Conservation (phyloP, 1,139 yeast species). For the Pichia sp. region DNA sequence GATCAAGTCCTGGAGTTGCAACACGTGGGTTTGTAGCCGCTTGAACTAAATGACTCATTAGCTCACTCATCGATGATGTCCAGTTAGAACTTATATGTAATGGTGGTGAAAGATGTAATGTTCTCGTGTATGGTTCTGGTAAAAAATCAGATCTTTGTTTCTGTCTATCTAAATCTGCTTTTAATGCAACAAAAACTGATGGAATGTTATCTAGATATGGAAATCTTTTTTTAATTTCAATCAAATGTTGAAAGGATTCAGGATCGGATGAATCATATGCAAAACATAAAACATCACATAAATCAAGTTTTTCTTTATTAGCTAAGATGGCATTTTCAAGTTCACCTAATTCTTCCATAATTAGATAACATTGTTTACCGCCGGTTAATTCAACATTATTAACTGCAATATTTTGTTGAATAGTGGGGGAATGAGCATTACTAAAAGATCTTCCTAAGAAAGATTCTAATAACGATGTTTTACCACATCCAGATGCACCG, state of each 20-base stretch:
- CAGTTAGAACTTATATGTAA: conserved; percentile 85
- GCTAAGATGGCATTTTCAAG: conserved; percentile 76
- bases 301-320: conserved; percentile 63
- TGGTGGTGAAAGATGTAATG: conserved; percentile 63
- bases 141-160: conserved; percentile 82
- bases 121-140: conserved; percentile 80
- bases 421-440: conserved; percentile 73
- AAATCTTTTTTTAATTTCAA: conserved; percentile 57
- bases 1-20: conserved; percentile 77
- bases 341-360: conserved; percentile 85
- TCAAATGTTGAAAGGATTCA: conserved; percentile 79
- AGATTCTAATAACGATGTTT: conserved; percentile 72
- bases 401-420: conserved; percentile 73
- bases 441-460: conserved; percentile 72
- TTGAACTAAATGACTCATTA: conserved; percentile 81
- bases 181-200: conserved; percentile 79
- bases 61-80: conserved; percentile 79
- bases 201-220: conserved; percentile 66
- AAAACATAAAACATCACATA: conserved; percentile 86
- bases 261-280: conserved; percentile 95
- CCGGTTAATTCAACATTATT: conserved; percentile 93
- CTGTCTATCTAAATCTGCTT: conserved; percentile 92
- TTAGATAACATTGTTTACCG: conserved; percentile 90
- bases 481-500: conserved; percentile 85
- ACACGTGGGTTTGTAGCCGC: conserved; percentile 75